A percentile compares a stretch with the other conserved stretches of the same genome.
Conservation (phyloP, 805 yeast species). For the Spathaspora arborariae region DNA sequence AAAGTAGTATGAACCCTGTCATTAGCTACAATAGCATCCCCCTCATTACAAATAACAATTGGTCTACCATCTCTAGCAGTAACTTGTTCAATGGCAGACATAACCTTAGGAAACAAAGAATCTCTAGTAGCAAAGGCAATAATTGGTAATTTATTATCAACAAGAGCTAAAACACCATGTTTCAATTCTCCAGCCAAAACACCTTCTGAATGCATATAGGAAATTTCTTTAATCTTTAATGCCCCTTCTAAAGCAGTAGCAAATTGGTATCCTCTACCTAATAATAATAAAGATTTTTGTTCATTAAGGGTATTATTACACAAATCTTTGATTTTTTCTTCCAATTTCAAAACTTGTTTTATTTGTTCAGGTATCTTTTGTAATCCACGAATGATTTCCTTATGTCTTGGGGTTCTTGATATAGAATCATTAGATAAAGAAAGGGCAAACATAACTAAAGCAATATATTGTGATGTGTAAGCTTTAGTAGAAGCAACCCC, state of each 20-base stretch:
- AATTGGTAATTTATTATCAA: constrained; percentile 90
- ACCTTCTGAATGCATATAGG: constrained; percentile 99
- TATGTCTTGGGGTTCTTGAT: constrained; percentile 71
- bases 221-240: constrained; percentile 93
- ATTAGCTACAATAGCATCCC: constrained; percentile 59
- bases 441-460: constrained; percentile 93
- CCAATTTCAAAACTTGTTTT: constrained; percentile 67
- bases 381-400: constrained; percentile 82
- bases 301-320: constrained; percentile 70
- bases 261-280: constrained; percentile 96
- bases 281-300: constrained; percentile 81
- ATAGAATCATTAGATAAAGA: constrained; percentile 91
- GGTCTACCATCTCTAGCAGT: constrained; percentile 98
- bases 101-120: constrained; percentile 91
- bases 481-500: constrained; percentile 99
- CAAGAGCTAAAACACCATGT: constrained; percentile 96
- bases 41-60: constrained; percentile 82
- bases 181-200: constrained; percentile 98
- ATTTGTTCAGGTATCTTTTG: constrained; percentile 83
- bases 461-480: constrained; percentile 96
- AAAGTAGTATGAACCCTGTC: constrained; percentile 63
- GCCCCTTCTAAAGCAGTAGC: constrained; percentile 99
- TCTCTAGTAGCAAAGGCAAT: constrained; percentile 96
- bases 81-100: constrained; percentile 94
- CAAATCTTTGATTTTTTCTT: constrained; percentile 67